Evolutionary conservation across 805 yeast species (phyloP), one percentile per base, ranked within the genome.

Genomic region (Barnettozyma botsteinii): DNA sequence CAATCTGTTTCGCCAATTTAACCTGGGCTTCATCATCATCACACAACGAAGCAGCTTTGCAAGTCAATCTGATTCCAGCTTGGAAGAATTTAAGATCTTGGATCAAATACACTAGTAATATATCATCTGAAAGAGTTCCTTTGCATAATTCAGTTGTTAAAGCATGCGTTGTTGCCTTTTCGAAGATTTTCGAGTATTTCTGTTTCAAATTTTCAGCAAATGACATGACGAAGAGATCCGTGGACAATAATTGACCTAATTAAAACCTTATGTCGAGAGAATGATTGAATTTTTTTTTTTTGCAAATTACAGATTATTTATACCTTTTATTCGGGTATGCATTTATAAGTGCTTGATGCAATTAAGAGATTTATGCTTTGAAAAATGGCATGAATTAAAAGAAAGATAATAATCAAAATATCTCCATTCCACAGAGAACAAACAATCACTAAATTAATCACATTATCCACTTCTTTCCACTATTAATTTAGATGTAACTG

Each of bases 61-160:
- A 73, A 12, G 72, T 60, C 12, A 72, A 46, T 28, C 66, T 62
- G 29, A 74, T 41, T 2, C 73, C 69, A 6, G 58, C 43, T 32
- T 66, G 67, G 51, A 73, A 74, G 47, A 66, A 74, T 38, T 64
- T 66, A 41, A 71, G 52, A 50, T 75, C 81, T 49, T 75, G 79
- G 2, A 62, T 60, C 37, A 73, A 47, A 45, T 75, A 75, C 1
- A 70, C 62, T 50, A 57, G 68, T 13, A 73, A 55, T 27, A 55
- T 65, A 35, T 61, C 52, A 45, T 71, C 70, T 0, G 68, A 56
- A 12, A 75, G 53, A 1, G 67, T 61, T 2, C 80, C 81, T 10
- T 48, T 47, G 46, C 77, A 72, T 30, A 71, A 49, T 43, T 75
- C 74, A 7, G 41, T 45, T 11, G 46, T 44, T 23, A 46, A 41